Evolutionary conservation across 352 stramenopile genomes (phyloP).

Genomic region (Blastocystis sp.): DNA sequence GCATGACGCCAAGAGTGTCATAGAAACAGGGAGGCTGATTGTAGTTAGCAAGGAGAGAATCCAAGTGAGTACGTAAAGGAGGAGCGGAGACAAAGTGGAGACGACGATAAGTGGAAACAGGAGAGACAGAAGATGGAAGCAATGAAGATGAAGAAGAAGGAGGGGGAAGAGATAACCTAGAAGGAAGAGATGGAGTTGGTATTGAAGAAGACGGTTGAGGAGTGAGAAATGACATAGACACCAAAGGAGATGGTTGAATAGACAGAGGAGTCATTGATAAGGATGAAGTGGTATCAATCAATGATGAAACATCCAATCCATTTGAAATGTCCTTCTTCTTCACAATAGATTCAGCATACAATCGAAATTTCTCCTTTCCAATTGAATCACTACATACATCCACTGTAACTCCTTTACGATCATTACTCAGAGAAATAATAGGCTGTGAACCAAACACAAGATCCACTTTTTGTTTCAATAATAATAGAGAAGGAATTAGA

Average conservation of each 20-base stretch:
- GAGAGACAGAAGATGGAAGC: neutral
- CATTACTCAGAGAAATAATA: neutral
- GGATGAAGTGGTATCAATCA: neutral
- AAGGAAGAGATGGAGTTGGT: neutral
- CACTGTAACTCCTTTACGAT: neutral
- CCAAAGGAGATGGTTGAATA: neutral
- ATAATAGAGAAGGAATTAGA: constrained; percentile 29
- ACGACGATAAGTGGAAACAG: neutral
- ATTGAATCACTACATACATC: neutral
- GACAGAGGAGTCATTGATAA: neutral
- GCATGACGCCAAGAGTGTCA: neutral
- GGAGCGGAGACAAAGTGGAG: neutral
- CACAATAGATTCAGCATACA: constrained; percentile 6
- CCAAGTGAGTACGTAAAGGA: neutral
- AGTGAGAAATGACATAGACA: neutral
- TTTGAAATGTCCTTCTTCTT: neutral
- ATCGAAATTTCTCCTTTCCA: constrained; percentile 1
- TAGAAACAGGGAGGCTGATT: neutral
- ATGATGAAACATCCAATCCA: neutral
- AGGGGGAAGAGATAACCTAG: neutral
- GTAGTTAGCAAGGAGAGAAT: neutral
- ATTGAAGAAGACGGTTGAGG: neutral
- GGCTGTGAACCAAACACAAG: constrained; percentile 27
- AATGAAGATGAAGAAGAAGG: neutral
- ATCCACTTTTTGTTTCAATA: constrained; percentile 44